Evolutionary conservation across 768 basidiomycete genomes (phyloP), one percentile per base, ranked within the genome.

Genomic region (Calvatia gigantea): DNA sequence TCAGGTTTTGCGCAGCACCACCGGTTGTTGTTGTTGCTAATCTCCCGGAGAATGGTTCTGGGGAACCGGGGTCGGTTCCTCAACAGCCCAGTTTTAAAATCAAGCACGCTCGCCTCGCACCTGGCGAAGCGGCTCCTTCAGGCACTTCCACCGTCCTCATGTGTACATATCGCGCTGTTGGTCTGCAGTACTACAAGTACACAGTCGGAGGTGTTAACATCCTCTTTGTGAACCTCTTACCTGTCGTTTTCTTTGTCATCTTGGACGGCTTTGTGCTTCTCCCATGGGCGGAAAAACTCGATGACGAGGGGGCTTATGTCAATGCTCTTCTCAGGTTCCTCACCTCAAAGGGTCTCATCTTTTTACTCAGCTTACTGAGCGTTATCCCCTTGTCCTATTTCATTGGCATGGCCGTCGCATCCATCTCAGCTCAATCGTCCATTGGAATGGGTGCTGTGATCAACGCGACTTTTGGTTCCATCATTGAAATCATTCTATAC

Each of bases 381-480:
- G 93, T 99, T 65, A 98, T 99, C 61, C 97, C 97, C 0, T 79
- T 99, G 17, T 94, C 91, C 6, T 99, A 99, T 76, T 99, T 99
- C 75, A 98, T 99, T 65, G 97, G 97, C 15, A 98, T 98, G 97
- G 97, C 97, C 6, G 97, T 99, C 58, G 97, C 97, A 2, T 94
- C 91, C 41, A 98, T 99, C 64, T 93, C 90, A n/a, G 97, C 97
- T 0, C 97, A 98, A 66, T 95, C 93, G 0, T 94, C 91, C 1
- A 99, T 99, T 58, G 97, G 97, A 5, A 97, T 98, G 94, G 97
- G 97, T 60, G 97, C 97, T 2, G 96, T 98, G 63, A 98, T 99
- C 77, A 99, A 99, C 68, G 97, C 97, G 1, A 94, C 94, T 1
- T 99, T 99, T 64, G 97, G 97, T 69, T 94, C 91, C n/a, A 85